phyloP scores from a whole-genome alignment of 2,329 filamentous ascomycete genomes.

The Pyrenochaeta sp. region DNA sequence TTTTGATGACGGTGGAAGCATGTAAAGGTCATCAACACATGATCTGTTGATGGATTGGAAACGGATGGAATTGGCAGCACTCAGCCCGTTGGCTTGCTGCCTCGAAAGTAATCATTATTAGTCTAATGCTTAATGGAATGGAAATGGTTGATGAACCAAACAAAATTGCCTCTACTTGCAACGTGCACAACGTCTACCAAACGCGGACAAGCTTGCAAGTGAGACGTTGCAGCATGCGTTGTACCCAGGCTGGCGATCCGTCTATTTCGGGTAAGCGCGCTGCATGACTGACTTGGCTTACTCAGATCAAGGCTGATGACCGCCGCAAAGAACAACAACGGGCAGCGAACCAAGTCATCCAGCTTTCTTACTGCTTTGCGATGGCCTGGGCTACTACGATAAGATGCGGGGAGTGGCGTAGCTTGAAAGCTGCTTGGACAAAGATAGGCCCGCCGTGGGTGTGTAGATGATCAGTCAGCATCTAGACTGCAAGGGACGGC shows the following conservation, averaged over 20 bases:
- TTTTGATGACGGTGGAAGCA: slow-evolving; percentile 8
- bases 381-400: neutral
- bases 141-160: slow-evolving; percentile 27
- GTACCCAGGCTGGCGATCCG: neutral
- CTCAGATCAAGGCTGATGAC: slow-evolving; percentile 2
- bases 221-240: neutral
- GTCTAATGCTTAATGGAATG: slow-evolving; percentile 47
- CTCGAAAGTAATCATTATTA: slow-evolving; percentile 34
- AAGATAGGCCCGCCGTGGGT: neutral
- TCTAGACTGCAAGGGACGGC: neutral
- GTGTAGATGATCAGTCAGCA: neutral
- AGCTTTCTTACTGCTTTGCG: neutral
- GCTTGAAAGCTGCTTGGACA: neutral
- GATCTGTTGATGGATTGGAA: slow-evolving; percentile 5
- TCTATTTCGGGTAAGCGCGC: neutral
- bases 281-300: neutral
- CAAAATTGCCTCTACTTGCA: neutral
- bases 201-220: neutral
- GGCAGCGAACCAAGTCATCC: neutral
- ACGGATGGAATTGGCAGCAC: slow-evolving; percentile 5
- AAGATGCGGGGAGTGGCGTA: neutral
- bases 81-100: neutral
- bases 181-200: too few species aligned
- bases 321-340: neutral
- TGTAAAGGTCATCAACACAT: slow-evolving; percentile 2